Percentiles rank a stretch among this genome's conserved stretches.
These are phyloP conservation scores for Arthonia radiata DNA, from an alignment of 495 filamentous ascomycete genomes.

Conservation along the genomic window DNA sequence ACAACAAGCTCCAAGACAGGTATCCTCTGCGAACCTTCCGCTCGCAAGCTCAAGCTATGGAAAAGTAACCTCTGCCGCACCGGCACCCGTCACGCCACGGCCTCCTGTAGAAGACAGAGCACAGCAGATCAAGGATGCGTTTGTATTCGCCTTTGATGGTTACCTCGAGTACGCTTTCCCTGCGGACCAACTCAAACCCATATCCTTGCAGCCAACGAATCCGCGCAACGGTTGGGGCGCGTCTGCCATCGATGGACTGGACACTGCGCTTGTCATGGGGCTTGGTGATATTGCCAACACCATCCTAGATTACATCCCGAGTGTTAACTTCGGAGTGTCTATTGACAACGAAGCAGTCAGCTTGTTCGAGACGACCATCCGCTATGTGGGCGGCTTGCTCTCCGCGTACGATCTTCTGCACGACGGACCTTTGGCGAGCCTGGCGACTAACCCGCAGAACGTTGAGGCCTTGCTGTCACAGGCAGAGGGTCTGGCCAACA, in stretches of 20 bases:
- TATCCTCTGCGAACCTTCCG: too few relatives aligned
- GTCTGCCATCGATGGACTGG: slow-evolving; percentile 58
- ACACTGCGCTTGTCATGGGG: slow-evolving; percentile 57
- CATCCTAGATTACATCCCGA: slow-evolving; percentile 42
- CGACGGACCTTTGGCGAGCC: slow-evolving; percentile 35
- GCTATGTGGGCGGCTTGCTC: slow-evolving; percentile 57
- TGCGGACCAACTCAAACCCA: slow-evolving; percentile 50
- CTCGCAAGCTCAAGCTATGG: too few relatives aligned
- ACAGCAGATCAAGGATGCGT: slow-evolving; percentile 57
- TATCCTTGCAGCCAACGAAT: too few relatives aligned
- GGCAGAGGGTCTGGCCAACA: slow-evolving; percentile 41
- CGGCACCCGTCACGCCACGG: too few relatives aligned
- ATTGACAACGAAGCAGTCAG: slow-evolving; percentile 25
- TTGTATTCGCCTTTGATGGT: slow-evolving; percentile 55
- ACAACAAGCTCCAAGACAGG: too few relatives aligned
- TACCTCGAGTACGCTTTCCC: slow-evolving; percentile 63
- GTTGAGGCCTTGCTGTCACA: slow-evolving; percentile 37
- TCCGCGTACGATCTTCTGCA: slow-evolving; percentile 64
- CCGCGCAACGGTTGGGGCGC: slow-evolving; percentile 85
- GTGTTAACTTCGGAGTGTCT: slow-evolving; percentile 43
- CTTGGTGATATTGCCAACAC: slow-evolving; percentile 37
- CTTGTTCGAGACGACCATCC: slow-evolving; percentile 78
- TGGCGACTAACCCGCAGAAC: slow-evolving; percentile 19
- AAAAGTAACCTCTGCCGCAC: too few relatives aligned
- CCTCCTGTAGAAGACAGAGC: too few relatives aligned